Base-by-base conservation (phyloP, 331 rosid genomes). In the Malus hybrid region DNA sequence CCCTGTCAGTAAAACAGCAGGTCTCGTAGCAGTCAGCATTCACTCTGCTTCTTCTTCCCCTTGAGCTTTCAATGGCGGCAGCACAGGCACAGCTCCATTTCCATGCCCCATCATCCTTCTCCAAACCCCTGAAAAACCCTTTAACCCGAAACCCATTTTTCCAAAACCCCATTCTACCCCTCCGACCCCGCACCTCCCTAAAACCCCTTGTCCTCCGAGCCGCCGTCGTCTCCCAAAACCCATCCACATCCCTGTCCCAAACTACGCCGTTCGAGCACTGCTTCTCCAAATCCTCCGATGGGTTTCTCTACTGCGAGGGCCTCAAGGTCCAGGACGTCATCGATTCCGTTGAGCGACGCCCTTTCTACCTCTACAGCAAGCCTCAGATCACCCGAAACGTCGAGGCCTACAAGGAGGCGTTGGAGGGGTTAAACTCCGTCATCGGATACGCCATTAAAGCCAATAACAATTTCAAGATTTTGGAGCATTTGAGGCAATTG, bases 381-480 rank as follows among this genome's bases (percentile, higher is more conserved):
- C 93, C 92, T 9, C 99, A 92, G 83, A 92, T 94, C 15, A 92
- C 96, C 16, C 81, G 99, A 68, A 92, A 92, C 64, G 85, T 90
- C 44, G 93, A 87, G 73, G 92, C 97, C 27, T 94, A 92, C 71
- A 85, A 33, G 29, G 88, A 87, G 29, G 99, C 97, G 1, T 84
- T 92, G 88, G 83, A 89, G 72, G 99, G 97, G 2, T 85, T 92
- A 76, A 86, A 28, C 7, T 90, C 92, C 6, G 44, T 89, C 4
- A 92, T 94, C 74, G 97, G 99, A 10, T 92, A 94, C 64, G 99
- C 99, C 11, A 92, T 94, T 29, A 94, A 94, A 77, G 99, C 97
- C 68, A 95, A 95, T 74, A 92, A 95, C 59, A 95, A 95, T 63
- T 86, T 87, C 76, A 95, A 92, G 90, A 89, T 95, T 78, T 76